Evolutionary conservation across 164 flowering plant species (phyloP), one percentile per base, ranked within the genome.

Genomic region (Nymphaea thermarum): DNA sequence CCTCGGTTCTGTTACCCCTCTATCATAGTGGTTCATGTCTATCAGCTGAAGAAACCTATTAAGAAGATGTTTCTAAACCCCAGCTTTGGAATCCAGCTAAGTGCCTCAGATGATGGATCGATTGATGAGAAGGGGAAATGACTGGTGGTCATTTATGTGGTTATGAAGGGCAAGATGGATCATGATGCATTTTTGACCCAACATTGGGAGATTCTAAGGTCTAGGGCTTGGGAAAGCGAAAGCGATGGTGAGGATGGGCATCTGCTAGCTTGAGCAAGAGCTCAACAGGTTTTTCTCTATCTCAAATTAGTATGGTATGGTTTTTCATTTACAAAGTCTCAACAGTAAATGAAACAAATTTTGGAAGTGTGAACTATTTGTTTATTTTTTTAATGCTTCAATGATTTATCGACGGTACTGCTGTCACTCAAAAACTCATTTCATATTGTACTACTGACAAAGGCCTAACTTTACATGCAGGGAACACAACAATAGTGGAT

Each of bases 41-140:
- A 77, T 77, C 76, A 87, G 14, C 66, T 75, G 7, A 88, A 89
- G 71, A 92, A 87, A 70, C 84, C 96, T 18, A 72, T 93, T 78
- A 87, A 84, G 74, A 65, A 74, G 45, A 84, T 93, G 86, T 91
- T 93, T 69, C 80, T 83, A 53, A 91, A 87, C 66, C 95, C 97
- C 4, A 77, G 89, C 76, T 65, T 93, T 65, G 79, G 93, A 4
- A 75, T 94, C 76, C 93, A 87, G 81, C 77, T 80, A 43, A 76
- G 80, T n/a, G 68, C 68, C 18, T 47, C 76, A 3, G 44, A 68
- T 10, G 77, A 77, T 18, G 81, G 86, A 18, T 44, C 17, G 47
- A 44, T 77, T 6, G 66, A 63, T 6, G 77, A 76, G 42, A 70
- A 25, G 4, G 86, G 86, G 4, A 41, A 77, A 55, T 76, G 80